A percentile compares a stretch with the other conserved stretches of the same genome.
Conservation (phyloP, 495 filamentous ascomycete species). For the Alectoria sarmentosa region DNA sequence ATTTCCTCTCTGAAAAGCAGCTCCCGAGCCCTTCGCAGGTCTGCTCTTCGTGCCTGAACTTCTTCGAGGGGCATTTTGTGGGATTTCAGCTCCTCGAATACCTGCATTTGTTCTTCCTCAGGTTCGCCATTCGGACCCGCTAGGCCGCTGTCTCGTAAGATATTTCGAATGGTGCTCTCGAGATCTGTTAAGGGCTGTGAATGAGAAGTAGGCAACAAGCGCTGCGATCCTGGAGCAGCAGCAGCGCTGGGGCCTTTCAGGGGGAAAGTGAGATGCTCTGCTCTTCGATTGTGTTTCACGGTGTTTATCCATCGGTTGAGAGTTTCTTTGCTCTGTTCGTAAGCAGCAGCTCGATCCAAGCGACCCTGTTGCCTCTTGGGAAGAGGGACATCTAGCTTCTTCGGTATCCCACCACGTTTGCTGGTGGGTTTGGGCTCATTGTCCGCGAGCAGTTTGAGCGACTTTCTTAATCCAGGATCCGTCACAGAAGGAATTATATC, state of each 20-base stretch:
- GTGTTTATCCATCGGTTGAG: conserved; percentile 88
- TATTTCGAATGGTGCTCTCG: conserved; percentile 74
- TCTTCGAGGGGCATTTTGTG: conserved; percentile 63
- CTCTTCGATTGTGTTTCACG: conserved; percentile 85
- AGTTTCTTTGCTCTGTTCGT: conserved; percentile 85
- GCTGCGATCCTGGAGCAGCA: conserved; percentile 40
- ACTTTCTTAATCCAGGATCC: conserved; percentile 70
- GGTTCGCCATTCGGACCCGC: conserved; percentile 50
- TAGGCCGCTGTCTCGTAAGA: conserved; percentile 82
- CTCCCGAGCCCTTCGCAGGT: conserved; percentile 74
- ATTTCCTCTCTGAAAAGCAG: conserved; percentile 86
- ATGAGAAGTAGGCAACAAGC: conserved; percentile 48
- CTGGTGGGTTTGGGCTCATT: conserved; percentile 44
- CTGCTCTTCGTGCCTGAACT: conserved; percentile 61
- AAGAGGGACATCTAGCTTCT: conserved; percentile 77
- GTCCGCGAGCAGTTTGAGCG: conserved; percentile 54
- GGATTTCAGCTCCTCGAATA: conserved; percentile 61
- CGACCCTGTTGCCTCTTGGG: conserved; percentile 86
- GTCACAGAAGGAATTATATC: conserved; percentile 69
- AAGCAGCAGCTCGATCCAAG: conserved; percentile 76
- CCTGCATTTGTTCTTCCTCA: conserved; percentile 56
- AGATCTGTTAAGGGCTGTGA: conserved; percentile 66
- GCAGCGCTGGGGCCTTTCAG: conserved; percentile 59
- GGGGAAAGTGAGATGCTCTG: conserved; percentile 90
- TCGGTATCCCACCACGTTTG: conserved; percentile 45